Evolutionary conservation across 179 eudicot species (phyloP).

Genomic region (Corrigiola litoralis): DNA sequence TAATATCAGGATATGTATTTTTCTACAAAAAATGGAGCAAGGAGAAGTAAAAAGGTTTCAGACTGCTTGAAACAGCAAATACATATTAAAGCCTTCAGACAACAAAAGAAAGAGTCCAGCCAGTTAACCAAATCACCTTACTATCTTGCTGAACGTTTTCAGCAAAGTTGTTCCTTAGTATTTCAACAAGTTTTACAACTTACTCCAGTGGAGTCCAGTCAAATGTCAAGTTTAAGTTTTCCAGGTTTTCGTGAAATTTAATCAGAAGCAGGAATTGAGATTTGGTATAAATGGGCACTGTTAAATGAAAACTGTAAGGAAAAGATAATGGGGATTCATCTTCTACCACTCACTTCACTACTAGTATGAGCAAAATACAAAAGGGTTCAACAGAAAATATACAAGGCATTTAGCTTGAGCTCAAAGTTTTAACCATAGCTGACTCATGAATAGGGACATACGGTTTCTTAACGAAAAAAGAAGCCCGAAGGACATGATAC

Average conservation of each 20-base stretch:
- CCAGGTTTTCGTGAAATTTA: not conserved
- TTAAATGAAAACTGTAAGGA: slow-evolving; percentile 1
- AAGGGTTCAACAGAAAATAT: not conserved
- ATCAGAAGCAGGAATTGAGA: not conserved
- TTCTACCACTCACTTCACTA: not conserved
- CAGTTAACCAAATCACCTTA: too few relatives aligned
- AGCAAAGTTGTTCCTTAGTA: not conserved
- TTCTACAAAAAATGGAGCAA: not conserved
- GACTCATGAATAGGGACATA: too few relatives aligned
- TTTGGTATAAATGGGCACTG: too few relatives aligned
- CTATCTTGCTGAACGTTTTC: too few relatives aligned
- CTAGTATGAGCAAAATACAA: not conserved
- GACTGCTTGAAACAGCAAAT: not conserved
- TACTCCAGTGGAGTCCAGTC: not conserved
- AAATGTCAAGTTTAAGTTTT: not conserved
- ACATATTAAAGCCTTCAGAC: not conserved
- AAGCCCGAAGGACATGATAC: not conserved
- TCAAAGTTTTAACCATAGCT: too few relatives aligned
- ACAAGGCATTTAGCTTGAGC: not conserved
- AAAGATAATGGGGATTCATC: not conserved
- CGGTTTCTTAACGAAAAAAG: too few relatives aligned
- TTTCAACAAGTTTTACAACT: not conserved
- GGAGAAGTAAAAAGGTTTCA: not conserved
- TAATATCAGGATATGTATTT: not conserved
- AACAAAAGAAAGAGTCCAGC: not conserved